Evolutionary conservation across 2,329 filamentous ascomycete genomes (phyloP).

Genomic region (Pyricularia grisea): DNA sequence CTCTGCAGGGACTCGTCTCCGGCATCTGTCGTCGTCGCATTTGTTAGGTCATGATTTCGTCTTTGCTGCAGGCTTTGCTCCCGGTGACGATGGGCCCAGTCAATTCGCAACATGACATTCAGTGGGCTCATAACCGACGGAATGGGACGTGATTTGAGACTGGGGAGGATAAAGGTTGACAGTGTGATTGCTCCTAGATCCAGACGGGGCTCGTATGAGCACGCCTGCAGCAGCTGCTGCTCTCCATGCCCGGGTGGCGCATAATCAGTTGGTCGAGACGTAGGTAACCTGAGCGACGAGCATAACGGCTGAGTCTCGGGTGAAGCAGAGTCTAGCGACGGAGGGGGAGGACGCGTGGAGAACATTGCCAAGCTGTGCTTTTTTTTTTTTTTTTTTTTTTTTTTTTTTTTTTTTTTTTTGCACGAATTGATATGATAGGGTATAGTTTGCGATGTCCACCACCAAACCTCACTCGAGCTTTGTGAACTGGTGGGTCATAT

Average conservation of each 20-base stretch:
- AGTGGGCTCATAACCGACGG: slow-evolving; percentile 1
- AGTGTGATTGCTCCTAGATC: not conserved
- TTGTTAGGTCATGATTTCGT: slow-evolving; percentile 4
- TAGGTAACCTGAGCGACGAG: not conserved
- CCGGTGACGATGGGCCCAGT: not conserved
- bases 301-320: not conserved
- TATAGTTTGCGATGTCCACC: not conserved
- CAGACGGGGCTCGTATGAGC: not conserved
- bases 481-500: not conserved
- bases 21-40: slow-evolving; percentile 33
- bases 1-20: slow-evolving; percentile 90
- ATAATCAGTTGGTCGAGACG: not conserved
- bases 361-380: slow-evolving; percentile 3
- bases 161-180: not conserved
- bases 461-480: not conserved
- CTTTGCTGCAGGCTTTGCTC: not conserved
- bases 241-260: not conserved
- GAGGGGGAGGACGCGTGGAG: slow-evolving; percentile 1
- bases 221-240: not conserved
- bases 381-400: too few species aligned
- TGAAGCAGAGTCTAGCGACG: not conserved
- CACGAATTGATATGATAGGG: not conserved
- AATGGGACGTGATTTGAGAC: not conserved
- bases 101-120: slow-evolving; percentile 1
- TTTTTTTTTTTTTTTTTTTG: too few species aligned